phyloP scores from a whole-genome alignment of 2,329 filamentous ascomycete species.

The Cyphellophora attinorum region DNA sequence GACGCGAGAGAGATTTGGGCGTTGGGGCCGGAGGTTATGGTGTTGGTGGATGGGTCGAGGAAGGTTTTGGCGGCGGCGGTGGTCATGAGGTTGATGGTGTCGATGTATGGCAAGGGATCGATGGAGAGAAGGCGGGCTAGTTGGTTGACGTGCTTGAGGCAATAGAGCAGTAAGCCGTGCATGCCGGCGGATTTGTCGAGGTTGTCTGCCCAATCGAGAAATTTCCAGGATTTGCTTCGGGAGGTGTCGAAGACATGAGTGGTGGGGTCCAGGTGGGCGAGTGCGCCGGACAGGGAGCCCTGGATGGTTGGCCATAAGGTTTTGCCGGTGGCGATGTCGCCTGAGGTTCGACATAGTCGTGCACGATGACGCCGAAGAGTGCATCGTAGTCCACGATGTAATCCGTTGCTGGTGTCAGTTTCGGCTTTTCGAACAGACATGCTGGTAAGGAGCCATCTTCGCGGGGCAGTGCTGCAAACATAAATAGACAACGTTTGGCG shows the following conservation, averaged over 20 bases:
- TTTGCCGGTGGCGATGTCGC: no score
- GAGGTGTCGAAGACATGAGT: constrained; percentile 12
- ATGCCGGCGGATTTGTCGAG: constrained; percentile 23
- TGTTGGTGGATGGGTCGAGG: constrained; percentile 7
- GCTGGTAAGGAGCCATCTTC: no score
- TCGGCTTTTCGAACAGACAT: no score
- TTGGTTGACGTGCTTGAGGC: constrained; percentile 21
- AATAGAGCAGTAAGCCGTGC: constrained; percentile 23
- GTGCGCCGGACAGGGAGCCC: no score
- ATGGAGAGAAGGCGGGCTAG: constrained; percentile 20
- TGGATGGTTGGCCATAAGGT: no score
- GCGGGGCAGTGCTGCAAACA: no score
- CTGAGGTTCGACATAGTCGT: no score
- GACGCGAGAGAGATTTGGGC: constrained; percentile 22
- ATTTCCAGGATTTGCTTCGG: constrained; percentile 20
- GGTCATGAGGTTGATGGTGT: constrained; percentile 17
- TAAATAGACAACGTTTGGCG: no score
- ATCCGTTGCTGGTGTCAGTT: no score
- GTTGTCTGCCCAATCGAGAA: constrained; percentile 23
- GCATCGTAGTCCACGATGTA: no score
- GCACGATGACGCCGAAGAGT: no score
- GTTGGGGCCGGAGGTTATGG: constrained; percentile 22
- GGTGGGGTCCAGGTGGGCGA: constrained; percentile 19
- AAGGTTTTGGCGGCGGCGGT: constrained; percentile 14
- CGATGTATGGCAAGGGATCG: constrained; percentile 13